phyloP scores from a whole-genome alignment of 306 rosid species.

The Leucaena leucocephala region DNA sequence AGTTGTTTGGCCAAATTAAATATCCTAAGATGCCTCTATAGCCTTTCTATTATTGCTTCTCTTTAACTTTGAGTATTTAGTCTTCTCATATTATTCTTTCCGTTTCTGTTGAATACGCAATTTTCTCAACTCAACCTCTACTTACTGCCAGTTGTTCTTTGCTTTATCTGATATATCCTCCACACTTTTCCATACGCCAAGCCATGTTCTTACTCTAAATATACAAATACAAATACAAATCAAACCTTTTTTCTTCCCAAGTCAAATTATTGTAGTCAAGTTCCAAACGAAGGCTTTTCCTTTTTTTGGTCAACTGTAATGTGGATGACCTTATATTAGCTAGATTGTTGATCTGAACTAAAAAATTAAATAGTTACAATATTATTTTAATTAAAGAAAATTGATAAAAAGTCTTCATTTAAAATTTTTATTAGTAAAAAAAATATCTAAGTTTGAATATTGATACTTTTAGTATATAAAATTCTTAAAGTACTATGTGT shows the following conservation, averaged over 20 bases:
- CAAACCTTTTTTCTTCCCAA: neutral
- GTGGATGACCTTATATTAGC: neutral
- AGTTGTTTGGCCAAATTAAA: constrained; percentile 6
- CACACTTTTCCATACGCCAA: neutral
- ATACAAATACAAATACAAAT: neutral
- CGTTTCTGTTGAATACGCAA: neutral
- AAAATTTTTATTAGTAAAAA: too few relatives aligned
- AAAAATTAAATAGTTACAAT: neutral
- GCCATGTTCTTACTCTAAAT: neutral
- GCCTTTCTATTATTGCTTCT: neutral
- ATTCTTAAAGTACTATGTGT: too few relatives aligned
- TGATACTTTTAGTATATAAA: too few relatives aligned
- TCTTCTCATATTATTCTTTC: neutral
- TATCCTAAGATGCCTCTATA: neutral
- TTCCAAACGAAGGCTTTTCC: neutral
- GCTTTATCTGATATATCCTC: neutral
- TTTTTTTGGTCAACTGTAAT: neutral
- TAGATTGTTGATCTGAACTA: neutral
- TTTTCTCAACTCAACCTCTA: neutral
- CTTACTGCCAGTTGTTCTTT: neutral
- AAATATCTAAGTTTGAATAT: too few relatives aligned
- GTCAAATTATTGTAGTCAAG: neutral
- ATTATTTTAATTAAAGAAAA: neutral
- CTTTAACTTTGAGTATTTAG: neutral
- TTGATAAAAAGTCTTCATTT: too few relatives aligned